Percentiles rank a stretch among this genome's conserved stretches.
phyloP scores from a whole-genome alignment of 768 basidiomycete genomes.

The Collybia sp. region DNA sequence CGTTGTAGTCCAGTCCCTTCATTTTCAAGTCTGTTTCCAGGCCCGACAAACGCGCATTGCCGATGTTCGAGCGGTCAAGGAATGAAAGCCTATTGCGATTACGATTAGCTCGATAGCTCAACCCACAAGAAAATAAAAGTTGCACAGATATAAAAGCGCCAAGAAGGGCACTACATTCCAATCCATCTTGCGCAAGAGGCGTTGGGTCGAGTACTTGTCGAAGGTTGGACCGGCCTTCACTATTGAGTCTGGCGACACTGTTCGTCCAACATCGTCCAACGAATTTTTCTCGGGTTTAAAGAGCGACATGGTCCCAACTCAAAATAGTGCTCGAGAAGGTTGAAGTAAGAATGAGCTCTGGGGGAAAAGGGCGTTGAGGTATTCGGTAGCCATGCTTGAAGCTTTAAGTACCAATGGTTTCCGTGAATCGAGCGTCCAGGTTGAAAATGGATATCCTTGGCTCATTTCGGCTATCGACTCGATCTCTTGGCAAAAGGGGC shows the following conservation, averaged over 20 bases:
- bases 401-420: too few species aligned
- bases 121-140: background rate
- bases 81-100: conserved; percentile 20
- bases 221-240: conserved; percentile 11
- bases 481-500: too few species aligned
- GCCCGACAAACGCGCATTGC: conserved; percentile 15
- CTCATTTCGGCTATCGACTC: too few species aligned
- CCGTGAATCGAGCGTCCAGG: too few species aligned
- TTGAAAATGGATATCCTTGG: too few species aligned
- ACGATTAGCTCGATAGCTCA: background rate
- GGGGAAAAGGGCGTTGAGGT: too few species aligned
- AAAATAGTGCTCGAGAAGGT: too few species aligned
- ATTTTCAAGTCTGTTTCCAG: conserved; percentile 16
- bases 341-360: too few species aligned
- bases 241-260: conserved; percentile 4
- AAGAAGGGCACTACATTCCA: conserved; percentile 26
- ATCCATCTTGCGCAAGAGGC: conserved; percentile 25
- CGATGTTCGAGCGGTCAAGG: conserved; percentile 18
- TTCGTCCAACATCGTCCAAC: conserved; percentile 3
- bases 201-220: conserved; percentile 4
- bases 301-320: conserved; percentile 10
- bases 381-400: too few species aligned
- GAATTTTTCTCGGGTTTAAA: conserved; percentile 12
- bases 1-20: conserved; percentile 22
- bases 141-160: conserved; percentile 23